Evolutionary conservation across 306 rosid species (phyloP).

Genomic region (Glycine latifolia): DNA sequence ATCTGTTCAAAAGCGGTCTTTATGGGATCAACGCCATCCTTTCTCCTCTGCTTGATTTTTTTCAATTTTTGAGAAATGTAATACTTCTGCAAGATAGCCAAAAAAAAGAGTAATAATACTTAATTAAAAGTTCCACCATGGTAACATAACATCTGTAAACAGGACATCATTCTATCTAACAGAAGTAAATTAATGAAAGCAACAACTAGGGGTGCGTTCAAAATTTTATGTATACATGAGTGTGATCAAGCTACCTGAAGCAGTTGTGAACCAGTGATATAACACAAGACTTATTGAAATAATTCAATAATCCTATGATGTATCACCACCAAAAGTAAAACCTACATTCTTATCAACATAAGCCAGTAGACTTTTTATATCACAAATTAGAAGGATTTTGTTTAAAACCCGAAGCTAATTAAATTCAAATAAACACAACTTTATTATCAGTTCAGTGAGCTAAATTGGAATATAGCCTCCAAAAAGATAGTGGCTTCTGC

Average conservation of each 20-base stretch:
- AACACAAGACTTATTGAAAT: conserved; percentile 23
- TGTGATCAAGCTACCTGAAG: neutral
- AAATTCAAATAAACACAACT: conserved; percentile 1
- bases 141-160: conserved; percentile 32
- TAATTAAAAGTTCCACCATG: conserved; percentile 36
- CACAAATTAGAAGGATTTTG: conserved; percentile 11
- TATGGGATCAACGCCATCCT: conserved; percentile 90
- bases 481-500: conserved; percentile 1
- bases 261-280: neutral
- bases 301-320: conserved; percentile 11
- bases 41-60: conserved; percentile 59
- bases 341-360: conserved; percentile 20
- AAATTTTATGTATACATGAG: too few relatives aligned
- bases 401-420: neutral
- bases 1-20: conserved; percentile 86
- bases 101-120: conserved; percentile 38
- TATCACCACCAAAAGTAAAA: conserved; percentile 25
- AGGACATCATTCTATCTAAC: conserved; percentile 31
- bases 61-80: conserved; percentile 59
- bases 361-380: neutral
- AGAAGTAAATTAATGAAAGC: conserved; percentile 18
- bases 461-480: conserved; percentile 32
- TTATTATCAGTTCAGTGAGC: conserved; percentile 27
- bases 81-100: conserved; percentile 63
- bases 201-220: neutral